phyloP scores from a whole-genome alignment of 345 rosid genomes.

The Eucalyptus polybractea region DNA sequence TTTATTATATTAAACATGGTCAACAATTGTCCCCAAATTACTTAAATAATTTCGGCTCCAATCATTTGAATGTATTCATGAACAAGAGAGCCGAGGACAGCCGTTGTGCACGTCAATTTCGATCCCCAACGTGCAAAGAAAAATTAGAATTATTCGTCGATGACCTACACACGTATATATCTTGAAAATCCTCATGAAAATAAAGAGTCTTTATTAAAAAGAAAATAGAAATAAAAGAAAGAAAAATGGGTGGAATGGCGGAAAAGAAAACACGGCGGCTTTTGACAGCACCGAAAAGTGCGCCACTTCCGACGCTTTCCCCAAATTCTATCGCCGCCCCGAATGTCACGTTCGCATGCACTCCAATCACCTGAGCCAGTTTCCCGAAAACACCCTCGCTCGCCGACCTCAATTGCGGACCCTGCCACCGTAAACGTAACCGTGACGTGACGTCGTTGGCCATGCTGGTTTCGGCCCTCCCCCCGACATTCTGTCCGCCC shows the following conservation, averaged over 20 bases:
- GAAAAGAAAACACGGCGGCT: too few relatives aligned
- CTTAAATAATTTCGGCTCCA: not conserved
- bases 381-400: too few relatives aligned
- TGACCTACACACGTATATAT: not conserved
- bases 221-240: too few relatives aligned
- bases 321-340: not conserved
- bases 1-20: too few relatives aligned
- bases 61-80: not conserved
- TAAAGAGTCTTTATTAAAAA: not conserved
- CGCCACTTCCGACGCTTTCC: not conserved
- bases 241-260: too few relatives aligned
- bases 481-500: not conserved
- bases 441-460: not conserved
- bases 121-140: not conserved
- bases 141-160: not conserved
- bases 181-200: not conserved
- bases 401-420: too few relatives aligned
- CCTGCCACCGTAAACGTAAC: too few relatives aligned
- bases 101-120: not conserved
- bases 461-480: not conserved
- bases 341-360: not conserved
- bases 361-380: not conserved
- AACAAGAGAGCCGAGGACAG: not conserved
- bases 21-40: not conserved
- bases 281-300: not conserved